Conservation (phyloP, 495 filamentous ascomycete genomes). For the Penicillium turbatum region DNA sequence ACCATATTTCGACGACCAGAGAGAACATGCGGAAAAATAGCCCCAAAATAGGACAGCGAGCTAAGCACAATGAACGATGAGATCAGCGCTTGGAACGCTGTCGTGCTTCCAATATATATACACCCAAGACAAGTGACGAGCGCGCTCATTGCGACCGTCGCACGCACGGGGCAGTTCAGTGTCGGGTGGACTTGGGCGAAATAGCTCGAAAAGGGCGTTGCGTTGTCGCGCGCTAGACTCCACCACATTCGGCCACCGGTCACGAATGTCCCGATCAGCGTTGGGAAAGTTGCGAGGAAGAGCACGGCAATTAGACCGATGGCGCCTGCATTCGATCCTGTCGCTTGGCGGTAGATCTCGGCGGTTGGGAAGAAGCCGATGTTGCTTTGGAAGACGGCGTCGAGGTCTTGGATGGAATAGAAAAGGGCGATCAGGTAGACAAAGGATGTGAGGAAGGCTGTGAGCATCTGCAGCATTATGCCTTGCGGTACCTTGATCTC, state of each 20-base stretch:
- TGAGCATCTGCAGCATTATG: conserved; percentile 53
- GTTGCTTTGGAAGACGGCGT: conserved; percentile 47
- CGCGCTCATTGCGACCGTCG: conserved; percentile 54
- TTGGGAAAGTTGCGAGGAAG: conserved; percentile 55
- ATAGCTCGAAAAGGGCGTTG: conserved; percentile 33
- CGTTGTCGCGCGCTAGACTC: conserved; percentile 70
- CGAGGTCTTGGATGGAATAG: conserved; percentile 65
- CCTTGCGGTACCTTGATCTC: conserved; percentile 34
- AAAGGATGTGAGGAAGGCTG: conserved; percentile 52
- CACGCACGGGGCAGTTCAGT: conserved; percentile 55
- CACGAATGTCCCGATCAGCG: conserved; percentile 58
- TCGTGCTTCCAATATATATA: conserved; percentile 64
- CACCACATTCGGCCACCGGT: conserved; percentile 72
- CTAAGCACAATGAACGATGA: conserved; percentile 71
- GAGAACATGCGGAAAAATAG: conserved; percentile 65
- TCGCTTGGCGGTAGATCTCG: conserved; percentile 70
- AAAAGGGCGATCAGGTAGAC: conserved; percentile 36
- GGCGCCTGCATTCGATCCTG: conserved; percentile 50
- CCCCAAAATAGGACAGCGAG: conserved; percentile 65
- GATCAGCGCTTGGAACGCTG: conserved; percentile 68
- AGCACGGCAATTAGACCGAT: conserved; percentile 55
- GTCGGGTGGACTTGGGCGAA: conserved; percentile 35
- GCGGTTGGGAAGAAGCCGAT: conserved; percentile 63
- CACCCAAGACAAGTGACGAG: conserved; percentile 61
- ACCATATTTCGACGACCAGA: conserved; percentile 59